These are phyloP conservation scores for Beauveria medogensis DNA, from an alignment of 2,329 filamentous ascomycete species.

Conservation along the genomic window DNA sequence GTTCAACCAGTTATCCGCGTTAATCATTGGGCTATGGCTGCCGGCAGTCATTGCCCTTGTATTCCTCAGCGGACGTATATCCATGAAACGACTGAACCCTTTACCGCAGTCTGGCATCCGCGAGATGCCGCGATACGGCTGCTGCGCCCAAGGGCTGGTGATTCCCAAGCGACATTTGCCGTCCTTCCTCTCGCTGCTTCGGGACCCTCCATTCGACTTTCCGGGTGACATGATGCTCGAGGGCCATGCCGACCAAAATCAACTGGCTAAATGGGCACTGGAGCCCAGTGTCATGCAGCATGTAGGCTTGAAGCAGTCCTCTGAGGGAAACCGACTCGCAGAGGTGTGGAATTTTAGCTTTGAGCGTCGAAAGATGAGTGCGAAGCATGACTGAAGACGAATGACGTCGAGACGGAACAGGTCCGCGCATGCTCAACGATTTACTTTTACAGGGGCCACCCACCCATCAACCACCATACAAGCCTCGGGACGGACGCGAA, in stretches of 20 bases:
- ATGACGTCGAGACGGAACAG: not conserved
- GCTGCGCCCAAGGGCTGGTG: conserved; percentile 30
- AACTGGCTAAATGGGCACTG: conserved; percentile 27
- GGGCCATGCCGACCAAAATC: conserved; percentile 22
- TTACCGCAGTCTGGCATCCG: conserved; percentile 18
- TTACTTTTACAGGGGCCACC: not conserved
- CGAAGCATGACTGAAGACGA: not conserved
- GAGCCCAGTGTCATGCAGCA: conserved; percentile 31
- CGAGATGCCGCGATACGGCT: conserved; percentile 30
- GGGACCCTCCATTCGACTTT: conserved; percentile 25
- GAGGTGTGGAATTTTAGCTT: conserved; percentile 32
- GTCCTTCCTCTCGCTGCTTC: conserved; percentile 19
- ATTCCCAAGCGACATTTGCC: conserved; percentile 25
- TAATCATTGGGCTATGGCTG: conserved; percentile 23
- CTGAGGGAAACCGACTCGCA: conserved; percentile 19
- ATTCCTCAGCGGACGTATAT: conserved; percentile 22
- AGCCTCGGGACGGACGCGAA: not conserved
- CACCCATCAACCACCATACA: not conserved
- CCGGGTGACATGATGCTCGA: conserved; percentile 29
- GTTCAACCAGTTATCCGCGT: conserved; percentile 19
- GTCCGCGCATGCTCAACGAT: not conserved
- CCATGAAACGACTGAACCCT: conserved; percentile 19
- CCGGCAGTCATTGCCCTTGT: conserved; percentile 24
- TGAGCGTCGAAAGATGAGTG: conserved; percentile 14
- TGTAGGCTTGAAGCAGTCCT: conserved; percentile 25